Percentiles rank a stretch among this genome's conserved stretches.
phyloP scores from a whole-genome alignment of 225 moss, liverwort and hornwort species.

The Climacium dendroides region DNA sequence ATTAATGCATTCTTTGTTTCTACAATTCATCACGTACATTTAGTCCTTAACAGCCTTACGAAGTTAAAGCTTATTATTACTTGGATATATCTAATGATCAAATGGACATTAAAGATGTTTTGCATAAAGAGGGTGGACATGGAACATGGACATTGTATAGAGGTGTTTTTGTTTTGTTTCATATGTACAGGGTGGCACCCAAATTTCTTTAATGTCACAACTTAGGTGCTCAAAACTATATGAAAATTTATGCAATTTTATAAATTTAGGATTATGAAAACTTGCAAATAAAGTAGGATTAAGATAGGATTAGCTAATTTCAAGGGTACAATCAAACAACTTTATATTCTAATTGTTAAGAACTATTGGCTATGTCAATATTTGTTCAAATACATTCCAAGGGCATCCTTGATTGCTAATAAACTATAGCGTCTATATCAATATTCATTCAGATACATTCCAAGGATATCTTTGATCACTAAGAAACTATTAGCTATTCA shows the following conservation, averaged over 20 bases:
- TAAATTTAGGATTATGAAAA: neutral
- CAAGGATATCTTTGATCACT: no score
- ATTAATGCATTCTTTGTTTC: neutral
- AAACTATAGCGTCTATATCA: neutral
- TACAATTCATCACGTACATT: fast-evolving
- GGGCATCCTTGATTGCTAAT: no score
- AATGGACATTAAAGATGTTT: neutral
- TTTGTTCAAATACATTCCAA: no score
- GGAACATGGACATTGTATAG: no score
- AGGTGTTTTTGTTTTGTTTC: neutral
- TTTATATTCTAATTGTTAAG: neutral
- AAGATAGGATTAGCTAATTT: neutral
- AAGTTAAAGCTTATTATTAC: neutral
- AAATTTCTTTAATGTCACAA: neutral
- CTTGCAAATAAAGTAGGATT: neutral
- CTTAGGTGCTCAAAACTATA: neutral
- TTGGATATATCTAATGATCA: neutral
- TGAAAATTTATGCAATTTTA: neutral
- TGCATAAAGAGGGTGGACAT: neutral
- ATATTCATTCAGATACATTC: no score
- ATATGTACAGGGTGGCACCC: no score
- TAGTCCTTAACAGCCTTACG: fast-evolving
- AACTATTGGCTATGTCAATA: neutral
- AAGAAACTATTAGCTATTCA: neutral
- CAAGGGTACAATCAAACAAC: fast-evolving